phyloP scores from a whole-genome alignment of 2,329 filamentous ascomycete species.

The Canariomyces notabilis region DNA sequence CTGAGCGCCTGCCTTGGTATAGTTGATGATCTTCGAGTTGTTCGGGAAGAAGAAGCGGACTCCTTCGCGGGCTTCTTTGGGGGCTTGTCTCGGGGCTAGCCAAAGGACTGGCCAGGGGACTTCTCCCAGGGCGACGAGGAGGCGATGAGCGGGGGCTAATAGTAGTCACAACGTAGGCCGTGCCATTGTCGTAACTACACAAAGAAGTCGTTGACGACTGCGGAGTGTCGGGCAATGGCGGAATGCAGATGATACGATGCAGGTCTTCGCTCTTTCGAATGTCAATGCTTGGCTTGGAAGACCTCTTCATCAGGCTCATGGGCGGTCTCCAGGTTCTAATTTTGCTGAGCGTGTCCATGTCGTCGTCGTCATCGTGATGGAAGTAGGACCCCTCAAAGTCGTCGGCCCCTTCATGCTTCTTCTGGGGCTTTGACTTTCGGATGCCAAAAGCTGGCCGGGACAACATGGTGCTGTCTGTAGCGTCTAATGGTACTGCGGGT shows the following conservation, averaged over 20 bases:
- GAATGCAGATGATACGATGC: constrained; percentile 35
- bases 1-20: constrained; percentile 11
- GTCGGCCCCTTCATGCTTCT: constrained; percentile 22
- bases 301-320: constrained; percentile 30
- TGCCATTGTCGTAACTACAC: constrained; percentile 38
- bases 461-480: constrained; percentile 33
- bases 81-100: constrained; percentile 17
- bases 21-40: constrained; percentile 17
- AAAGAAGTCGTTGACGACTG: constrained; percentile 40
- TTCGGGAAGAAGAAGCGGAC: constrained; percentile 22
- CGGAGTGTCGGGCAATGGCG: constrained; percentile 34
- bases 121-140: constrained; percentile 17
- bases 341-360: constrained; percentile 23
- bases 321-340: constrained; percentile 25
- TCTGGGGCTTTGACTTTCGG: constrained; percentile 38
- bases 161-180: constrained; percentile 11
- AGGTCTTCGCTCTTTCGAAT: constrained; percentile 36
- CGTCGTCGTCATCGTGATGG: constrained; percentile 23
- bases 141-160: constrained; percentile 19
- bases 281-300: constrained; percentile 35
- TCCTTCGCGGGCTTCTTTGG: constrained; percentile 22
- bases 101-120: constrained; percentile 12
- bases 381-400: constrained; percentile 25
- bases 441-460: constrained; percentile 41
- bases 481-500: constrained; percentile 2